Evolutionary conservation across 345 rosid genomes (phyloP).

Genomic region (Pistacia integerrima): DNA sequence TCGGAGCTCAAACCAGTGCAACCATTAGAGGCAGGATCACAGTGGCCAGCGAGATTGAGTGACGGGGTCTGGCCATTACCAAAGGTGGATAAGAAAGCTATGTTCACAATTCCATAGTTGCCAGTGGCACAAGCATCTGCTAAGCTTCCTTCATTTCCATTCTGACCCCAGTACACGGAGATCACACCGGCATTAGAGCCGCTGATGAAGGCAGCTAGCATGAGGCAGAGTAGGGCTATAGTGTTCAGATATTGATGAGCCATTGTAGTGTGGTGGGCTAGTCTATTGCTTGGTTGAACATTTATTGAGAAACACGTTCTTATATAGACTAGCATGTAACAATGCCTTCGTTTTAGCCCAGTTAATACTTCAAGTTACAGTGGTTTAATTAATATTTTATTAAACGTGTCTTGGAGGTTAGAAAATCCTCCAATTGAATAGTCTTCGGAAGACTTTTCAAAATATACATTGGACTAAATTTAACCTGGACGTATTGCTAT

Average conservation of each 20-base stretch:
- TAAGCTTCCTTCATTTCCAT: slow-evolving; percentile 12
- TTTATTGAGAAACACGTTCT: not conserved
- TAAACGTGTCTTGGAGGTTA: too few species aligned
- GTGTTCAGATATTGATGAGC: not conserved
- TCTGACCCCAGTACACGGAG: slow-evolving; percentile 25
- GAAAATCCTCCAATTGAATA: slow-evolving; percentile 11
- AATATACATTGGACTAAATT: too few species aligned
- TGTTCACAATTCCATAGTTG: slow-evolving; percentile 9
- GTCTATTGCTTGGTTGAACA: not conserved
- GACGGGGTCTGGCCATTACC: slow-evolving; percentile 21
- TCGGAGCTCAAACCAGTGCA: slow-evolving; percentile 8
- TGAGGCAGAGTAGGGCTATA: not conserved
- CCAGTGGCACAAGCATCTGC: slow-evolving; percentile 24
- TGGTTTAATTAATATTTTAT: not conserved
- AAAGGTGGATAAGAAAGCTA: slow-evolving; percentile 21
- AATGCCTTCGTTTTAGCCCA: not conserved
- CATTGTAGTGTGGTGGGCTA: not conserved
- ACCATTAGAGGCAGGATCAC: not conserved
- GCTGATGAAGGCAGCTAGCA: not conserved
- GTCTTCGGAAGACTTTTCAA: too few species aligned
- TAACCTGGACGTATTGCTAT: too few species aligned
- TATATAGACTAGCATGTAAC: not conserved
- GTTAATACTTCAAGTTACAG: not conserved
- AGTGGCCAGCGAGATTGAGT: slow-evolving; percentile 18
- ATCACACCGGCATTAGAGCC: slow-evolving; percentile 12